phyloP scores from a whole-genome alignment of 2,329 filamentous ascomycete genomes.

The Hypoxylon sp. region DNA sequence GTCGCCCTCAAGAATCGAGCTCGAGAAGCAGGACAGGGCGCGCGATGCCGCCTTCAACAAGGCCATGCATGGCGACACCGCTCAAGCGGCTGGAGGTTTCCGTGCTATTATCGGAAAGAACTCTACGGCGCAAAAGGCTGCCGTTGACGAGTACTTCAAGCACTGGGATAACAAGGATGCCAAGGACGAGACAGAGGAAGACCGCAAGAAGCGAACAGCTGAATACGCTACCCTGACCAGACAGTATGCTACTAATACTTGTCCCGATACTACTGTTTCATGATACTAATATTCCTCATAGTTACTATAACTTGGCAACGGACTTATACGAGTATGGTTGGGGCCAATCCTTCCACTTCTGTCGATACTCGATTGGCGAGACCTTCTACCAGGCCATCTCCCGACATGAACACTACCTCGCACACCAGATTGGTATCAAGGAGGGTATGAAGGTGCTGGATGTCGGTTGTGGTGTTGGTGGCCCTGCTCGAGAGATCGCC shows the following conservation, averaged over 20 bases:
- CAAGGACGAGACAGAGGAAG: constrained; percentile 84
- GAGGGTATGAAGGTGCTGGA: constrained; percentile 92
- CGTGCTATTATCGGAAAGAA: constrained; percentile 90
- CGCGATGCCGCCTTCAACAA: constrained; percentile 94
- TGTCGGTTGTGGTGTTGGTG: constrained; percentile 96
- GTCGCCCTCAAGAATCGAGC: constrained; percentile 62
- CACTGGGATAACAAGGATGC: constrained; percentile 91
- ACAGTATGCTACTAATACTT: constrained; percentile 31
- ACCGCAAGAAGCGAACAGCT: constrained; percentile 76
- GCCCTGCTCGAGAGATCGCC: constrained; percentile 94
- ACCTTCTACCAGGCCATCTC: constrained; percentile 92
- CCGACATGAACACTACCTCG: constrained; percentile 97
- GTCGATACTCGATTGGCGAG: constrained; percentile 89
- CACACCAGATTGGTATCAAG: constrained; percentile 87
- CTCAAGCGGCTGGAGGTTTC: constrained; percentile 79
- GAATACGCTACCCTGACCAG: constrained; percentile 40
- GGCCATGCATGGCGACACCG: constrained; percentile 82
- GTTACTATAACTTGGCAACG: constrained; percentile 97
- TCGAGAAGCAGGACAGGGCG: constrained; percentile 85
- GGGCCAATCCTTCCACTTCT: constrained; percentile 98
- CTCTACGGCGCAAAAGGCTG: constrained; percentile 79
- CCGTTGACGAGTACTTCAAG: constrained; percentile 94
- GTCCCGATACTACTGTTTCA: not conserved
- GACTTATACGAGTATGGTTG: constrained; percentile 98
- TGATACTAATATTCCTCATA: constrained; percentile 53